Evolutionary conservation across 2,329 filamentous ascomycete species (phyloP).

Genomic region (Helicocarpus griseus): DNA sequence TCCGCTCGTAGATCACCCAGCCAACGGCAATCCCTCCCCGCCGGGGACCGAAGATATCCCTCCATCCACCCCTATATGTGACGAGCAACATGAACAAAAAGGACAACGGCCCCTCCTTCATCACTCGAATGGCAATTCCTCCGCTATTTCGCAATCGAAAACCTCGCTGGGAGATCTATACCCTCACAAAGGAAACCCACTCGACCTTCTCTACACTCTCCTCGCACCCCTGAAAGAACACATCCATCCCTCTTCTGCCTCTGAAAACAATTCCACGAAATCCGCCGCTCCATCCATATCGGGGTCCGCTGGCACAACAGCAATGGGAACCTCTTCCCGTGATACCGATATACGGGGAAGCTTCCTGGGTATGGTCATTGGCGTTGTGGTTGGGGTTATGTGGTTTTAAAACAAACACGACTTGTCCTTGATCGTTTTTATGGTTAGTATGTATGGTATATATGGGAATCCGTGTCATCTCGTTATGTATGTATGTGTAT

Average conservation of each 20-base stretch:
- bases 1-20: background rate
- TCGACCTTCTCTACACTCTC: background rate
- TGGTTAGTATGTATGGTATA: too few species aligned
- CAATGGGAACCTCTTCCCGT: background rate
- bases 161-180: background rate
- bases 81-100: background rate
- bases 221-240: background rate
- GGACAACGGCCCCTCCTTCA: background rate
- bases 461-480: too few species aligned
- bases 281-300: background rate
- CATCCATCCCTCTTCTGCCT: background rate
- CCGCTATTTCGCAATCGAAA: background rate
- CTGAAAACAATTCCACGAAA: background rate
- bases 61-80: background rate
- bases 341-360: constrained; percentile 5
- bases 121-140: background rate
- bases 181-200: background rate
- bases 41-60: background rate
- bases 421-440: background rate
- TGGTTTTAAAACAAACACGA: background rate
- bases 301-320: background rate
- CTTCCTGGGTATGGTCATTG: constrained; percentile 4
- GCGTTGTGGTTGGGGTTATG: constrained; percentile 1
- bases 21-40: background rate
- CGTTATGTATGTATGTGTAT: too few species aligned